Evolutionary conservation across 1,284 basidiomycete genomes (phyloP), one percentile per base, ranked within the genome.

Genomic region (Ganoderma boninense): DNA sequence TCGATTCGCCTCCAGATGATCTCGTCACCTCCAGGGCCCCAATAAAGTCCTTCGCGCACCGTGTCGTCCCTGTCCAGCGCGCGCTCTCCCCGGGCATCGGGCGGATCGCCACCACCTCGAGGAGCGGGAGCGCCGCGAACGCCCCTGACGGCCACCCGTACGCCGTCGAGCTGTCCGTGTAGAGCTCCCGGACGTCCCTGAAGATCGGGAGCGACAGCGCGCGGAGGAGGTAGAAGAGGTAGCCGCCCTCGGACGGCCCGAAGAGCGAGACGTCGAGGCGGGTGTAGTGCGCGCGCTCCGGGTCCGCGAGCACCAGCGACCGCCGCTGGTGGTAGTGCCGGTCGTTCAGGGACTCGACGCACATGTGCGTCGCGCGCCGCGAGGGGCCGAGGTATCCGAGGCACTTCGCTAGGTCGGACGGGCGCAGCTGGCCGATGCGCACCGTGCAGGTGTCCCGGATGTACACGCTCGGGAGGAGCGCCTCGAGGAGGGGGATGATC

Each of bases 331-430:
- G 35, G 18, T 35, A 18, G 35, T 32, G 32, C n/a, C 13, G 20
- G 14, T 23, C 57, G n/a, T 13, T 20, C 20, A 20, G 16, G 32
- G 32, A 40, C 57, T 60, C 57, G 35, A 60, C 16, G 35, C 35
- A 60, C 57, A 60, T 35, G 13, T 20, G 57, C 20, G 57, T 60
- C 57, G 57, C 57, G 35, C 57, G 32, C 35, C 57, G 20, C 57
- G 35, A 60, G 35, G 32, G 20, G 20, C 57, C 20, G 35, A 60
- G 57, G 11, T n/a, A 40, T 35, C 35, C 57, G 20, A 60, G 4
- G n/a, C 57, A 60, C n/a, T 32, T 35, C 20, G 10, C 32, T 4
- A 60, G 57, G 16, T 60, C 57, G 57, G 35, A 23, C 0, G 57
- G 57, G 16, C 20, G 57, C 18, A 60, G 35, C 20, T 60, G 35